Evolutionary conservation across 352 stramenopile genomes (phyloP).

Genomic region (Phytophthora quininea): DNA sequence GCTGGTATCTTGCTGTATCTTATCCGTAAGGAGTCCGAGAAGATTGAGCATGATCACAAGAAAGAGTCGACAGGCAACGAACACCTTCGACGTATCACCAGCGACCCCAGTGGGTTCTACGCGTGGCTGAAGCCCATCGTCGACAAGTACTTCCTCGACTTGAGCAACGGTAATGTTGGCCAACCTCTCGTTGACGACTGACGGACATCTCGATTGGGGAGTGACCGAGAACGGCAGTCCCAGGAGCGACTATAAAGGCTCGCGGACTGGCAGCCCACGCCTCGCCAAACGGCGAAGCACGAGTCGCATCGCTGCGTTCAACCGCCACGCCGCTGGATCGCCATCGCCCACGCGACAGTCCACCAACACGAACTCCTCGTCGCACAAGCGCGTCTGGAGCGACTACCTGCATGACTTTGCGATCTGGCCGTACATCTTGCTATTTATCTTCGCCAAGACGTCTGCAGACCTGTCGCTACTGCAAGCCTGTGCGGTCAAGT

Average conservation of each 20-base stretch:
- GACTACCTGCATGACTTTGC: slow-evolving; percentile 76
- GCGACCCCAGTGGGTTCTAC: slow-evolving; percentile 80
- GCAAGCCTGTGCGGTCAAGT: slow-evolving; percentile 63
- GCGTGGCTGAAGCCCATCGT: slow-evolving; percentile 69
- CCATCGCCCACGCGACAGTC: background rate
- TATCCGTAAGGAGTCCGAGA: slow-evolving; percentile 79
- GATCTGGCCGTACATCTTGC: slow-evolving; percentile 78
- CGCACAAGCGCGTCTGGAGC: slow-evolving; percentile 28
- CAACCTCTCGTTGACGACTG: slow-evolving; percentile 23
- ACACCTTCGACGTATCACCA: slow-evolving; percentile 64
- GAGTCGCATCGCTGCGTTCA: slow-evolving; percentile 43
- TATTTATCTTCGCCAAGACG: slow-evolving; percentile 58
- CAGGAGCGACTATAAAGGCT: slow-evolving; percentile 13
- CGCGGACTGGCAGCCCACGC: slow-evolving; percentile 25
- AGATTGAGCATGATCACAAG: slow-evolving; percentile 68
- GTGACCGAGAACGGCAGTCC: slow-evolving; percentile 6
- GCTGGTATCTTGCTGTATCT: slow-evolving; percentile 79
- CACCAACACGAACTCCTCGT: background rate
- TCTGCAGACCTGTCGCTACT: slow-evolving; percentile 47
- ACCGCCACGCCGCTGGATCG: slow-evolving; percentile 19
- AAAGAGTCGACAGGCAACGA: slow-evolving; percentile 45
- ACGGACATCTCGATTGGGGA: slow-evolving; percentile 12
- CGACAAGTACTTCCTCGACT: slow-evolving; percentile 68
- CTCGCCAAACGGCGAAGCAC: slow-evolving; percentile 27
- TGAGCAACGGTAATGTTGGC: slow-evolving; percentile 40